These are phyloP conservation scores for Colletotrichum sp. DNA, from an alignment of 2,329 filamentous ascomycete species.

Conservation along the genomic window DNA sequence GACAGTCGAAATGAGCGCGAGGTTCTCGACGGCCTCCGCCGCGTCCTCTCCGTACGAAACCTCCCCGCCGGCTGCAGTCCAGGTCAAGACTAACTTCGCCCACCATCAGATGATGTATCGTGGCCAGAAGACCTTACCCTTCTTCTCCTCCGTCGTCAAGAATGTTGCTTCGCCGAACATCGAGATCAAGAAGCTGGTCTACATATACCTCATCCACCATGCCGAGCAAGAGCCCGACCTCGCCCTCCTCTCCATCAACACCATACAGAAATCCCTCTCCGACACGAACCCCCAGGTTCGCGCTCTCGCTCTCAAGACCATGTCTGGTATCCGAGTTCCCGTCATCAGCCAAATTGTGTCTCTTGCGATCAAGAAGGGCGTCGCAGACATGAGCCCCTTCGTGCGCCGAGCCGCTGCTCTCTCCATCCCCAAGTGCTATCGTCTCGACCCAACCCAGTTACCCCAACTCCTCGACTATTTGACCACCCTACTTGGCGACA, in stretches of 20 bases:
- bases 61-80: background rate
- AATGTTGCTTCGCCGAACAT: conserved; percentile 94
- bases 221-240: conserved; percentile 96
- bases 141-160: conserved; percentile 98
- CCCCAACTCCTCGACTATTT: conserved; percentile 88
- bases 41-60: conserved; percentile 75
- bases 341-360: conserved; percentile 98
- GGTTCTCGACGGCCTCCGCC: conserved; percentile 87
- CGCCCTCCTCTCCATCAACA: conserved; percentile 95
- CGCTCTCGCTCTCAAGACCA: conserved; percentile 90
- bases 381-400: conserved; percentile 91
- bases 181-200: conserved; percentile 97
- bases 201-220: conserved; percentile 97
- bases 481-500: conserved; percentile 79
- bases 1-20: conserved; percentile 94
- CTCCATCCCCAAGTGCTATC: conserved; percentile 95
- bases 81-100: conserved; percentile 11
- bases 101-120: conserved; percentile 88
- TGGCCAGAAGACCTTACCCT: conserved; percentile 84
- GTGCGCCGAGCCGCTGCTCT: conserved; percentile 92
- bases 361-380: conserved; percentile 92
- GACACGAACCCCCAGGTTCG: conserved; percentile 90
- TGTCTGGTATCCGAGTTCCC: conserved; percentile 96
- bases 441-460: conserved; percentile 83
- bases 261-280: conserved; percentile 96